Conservation (phyloP, 192 early-diverging fungal genomes). For the Glomus cerebriforme region DNA sequence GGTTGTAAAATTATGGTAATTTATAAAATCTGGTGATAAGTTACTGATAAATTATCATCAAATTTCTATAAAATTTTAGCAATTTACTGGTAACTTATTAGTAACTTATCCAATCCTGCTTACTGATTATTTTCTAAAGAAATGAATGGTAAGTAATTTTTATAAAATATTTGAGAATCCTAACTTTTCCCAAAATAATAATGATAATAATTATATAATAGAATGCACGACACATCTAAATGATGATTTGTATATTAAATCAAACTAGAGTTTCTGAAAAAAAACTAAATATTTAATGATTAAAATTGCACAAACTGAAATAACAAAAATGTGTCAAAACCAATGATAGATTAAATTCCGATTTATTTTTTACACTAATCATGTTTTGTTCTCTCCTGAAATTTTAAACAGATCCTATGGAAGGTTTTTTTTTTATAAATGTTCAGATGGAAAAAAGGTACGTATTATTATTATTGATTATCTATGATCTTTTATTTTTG, state of each 20-base stretch:
- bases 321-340: neutral
- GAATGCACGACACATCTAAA: neutral
- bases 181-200: too few relatives aligned
- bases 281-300: slow-evolving; percentile 41
- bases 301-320: slow-evolving; percentile 50
- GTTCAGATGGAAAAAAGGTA: neutral
- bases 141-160: too few relatives aligned
- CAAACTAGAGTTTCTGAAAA: slow-evolving; percentile 63
- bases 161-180: too few relatives aligned
- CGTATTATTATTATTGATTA: neutral
- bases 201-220: too few relatives aligned
- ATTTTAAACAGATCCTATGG: too few relatives aligned
- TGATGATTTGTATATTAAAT: slow-evolving; percentile 35
- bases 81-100: too few relatives aligned
- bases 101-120: too few relatives aligned
- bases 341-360: neutral
- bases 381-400: neutral
- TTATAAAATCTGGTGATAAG: too few relatives aligned
- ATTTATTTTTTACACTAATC: neutral
- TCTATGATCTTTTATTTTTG: neutral
- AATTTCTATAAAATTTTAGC: too few relatives aligned
- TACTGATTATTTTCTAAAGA: too few relatives aligned
- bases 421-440: neutral
- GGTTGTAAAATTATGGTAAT: too few relatives aligned
- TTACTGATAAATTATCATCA: too few relatives aligned